Conservation (phyloP, 768 basidiomycete species). For the Xerocomellus amylosporus region DNA sequence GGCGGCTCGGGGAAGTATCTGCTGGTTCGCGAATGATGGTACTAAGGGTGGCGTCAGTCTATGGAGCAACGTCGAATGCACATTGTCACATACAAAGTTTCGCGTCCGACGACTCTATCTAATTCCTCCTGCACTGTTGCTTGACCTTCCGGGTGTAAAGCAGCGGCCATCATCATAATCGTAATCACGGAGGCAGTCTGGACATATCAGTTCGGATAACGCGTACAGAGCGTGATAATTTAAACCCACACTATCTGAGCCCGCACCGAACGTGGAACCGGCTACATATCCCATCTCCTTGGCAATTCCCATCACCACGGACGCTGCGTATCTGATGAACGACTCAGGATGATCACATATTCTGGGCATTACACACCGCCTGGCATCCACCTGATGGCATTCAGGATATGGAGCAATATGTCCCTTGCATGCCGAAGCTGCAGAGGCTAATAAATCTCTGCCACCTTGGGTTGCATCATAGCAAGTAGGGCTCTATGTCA, state of each 20-base stretch:
- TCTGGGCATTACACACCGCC: not conserved
- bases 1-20: not conserved
- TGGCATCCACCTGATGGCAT: slow-evolving; percentile 6
- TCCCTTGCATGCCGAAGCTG: slow-evolving; percentile 6
- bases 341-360: not conserved
- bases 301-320: not conserved
- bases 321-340: slow-evolving; percentile 2
- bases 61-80: too few relatives aligned
- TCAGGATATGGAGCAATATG: slow-evolving; percentile 4
- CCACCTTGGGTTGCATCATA: slow-evolving; percentile 4
- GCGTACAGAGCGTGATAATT: not conserved
- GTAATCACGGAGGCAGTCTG: slow-evolving; percentile 11
- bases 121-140: slow-evolving; percentile 6
- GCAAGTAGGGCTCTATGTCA: not conserved
- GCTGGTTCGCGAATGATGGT: slow-evolving; percentile 1
- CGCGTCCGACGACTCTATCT: slow-evolving; percentile 2
- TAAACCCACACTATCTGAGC: slow-evolving; percentile 5
- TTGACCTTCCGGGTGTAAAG: slow-evolving; percentile 5
- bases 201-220: not conserved
- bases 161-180: slow-evolving; percentile 8
- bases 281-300: slow-evolving; percentile 3
- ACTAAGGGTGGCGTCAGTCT: not conserved
- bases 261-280: slow-evolving; percentile 9
- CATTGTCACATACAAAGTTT: slow-evolving; percentile 4
- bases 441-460: slow-evolving; percentile 3